phyloP scores from a whole-genome alignment of 371 early-diverging fungal species.

The Lichtheimia ramosa region DNA sequence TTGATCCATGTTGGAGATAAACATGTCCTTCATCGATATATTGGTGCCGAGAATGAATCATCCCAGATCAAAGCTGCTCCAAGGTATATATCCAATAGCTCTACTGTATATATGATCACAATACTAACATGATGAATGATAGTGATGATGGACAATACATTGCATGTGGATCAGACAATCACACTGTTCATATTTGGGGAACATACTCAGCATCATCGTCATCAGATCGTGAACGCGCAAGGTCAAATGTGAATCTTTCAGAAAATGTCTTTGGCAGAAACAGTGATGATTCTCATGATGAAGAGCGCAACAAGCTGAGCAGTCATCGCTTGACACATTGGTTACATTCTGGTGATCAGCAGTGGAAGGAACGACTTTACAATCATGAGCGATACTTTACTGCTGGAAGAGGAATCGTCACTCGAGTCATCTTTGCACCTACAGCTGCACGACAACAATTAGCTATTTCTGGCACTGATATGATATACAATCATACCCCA shows the following conservation, averaged over 20 bases:
- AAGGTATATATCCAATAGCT: conserved; percentile 37
- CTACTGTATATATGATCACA: background rate
- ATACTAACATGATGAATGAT: background rate
- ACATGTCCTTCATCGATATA: conserved; percentile 70
- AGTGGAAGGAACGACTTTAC: conserved; percentile 17
- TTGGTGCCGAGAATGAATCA: conserved; percentile 69
- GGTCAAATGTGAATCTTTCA: background rate
- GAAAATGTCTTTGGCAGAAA: no score
- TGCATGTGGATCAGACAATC: conserved; percentile 82
- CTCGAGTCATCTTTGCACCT: conserved; percentile 64
- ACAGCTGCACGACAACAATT: conserved; percentile 56
- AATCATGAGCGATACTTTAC: conserved; percentile 37
- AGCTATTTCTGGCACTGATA: conserved; percentile 48
- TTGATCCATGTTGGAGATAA: conserved; percentile 76
- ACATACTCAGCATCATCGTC: conserved; percentile 18
- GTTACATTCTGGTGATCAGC: conserved; percentile 13
- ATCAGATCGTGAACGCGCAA: conserved; percentile 4
- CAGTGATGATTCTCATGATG: no score
- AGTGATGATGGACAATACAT: conserved; percentile 77
- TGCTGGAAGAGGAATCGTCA: conserved; percentile 55
- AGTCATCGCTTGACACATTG: background rate
- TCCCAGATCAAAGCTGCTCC: conserved; percentile 75
- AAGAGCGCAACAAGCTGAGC: no score
- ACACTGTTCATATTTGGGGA: conserved; percentile 75
- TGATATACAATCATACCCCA: conserved; percentile 41